These are phyloP conservation scores for Penicillium vulpinum DNA, from an alignment of 2,329 filamentous ascomycete species.

Conservation along the genomic window DNA sequence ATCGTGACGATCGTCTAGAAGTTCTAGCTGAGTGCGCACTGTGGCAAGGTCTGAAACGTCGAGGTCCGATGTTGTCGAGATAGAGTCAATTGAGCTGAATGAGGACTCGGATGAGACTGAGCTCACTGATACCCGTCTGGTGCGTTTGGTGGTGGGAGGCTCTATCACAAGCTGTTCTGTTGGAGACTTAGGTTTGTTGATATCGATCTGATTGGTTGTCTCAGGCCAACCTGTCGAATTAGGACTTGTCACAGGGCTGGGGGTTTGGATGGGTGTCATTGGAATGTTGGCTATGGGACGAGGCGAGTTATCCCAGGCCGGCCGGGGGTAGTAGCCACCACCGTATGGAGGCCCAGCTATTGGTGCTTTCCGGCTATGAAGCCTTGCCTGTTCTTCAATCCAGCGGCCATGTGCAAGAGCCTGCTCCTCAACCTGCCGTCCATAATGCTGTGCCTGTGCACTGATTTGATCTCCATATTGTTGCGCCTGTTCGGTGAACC, in stretches of 20 bases:
- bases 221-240: neutral
- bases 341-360: neutral
- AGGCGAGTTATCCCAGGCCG: constrained; percentile 4
- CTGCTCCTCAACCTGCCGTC: constrained; percentile 41
- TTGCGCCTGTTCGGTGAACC: constrained; percentile 37
- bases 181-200: neutral
- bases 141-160: constrained; percentile 9
- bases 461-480: constrained; percentile 37
- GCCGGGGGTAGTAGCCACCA: neutral
- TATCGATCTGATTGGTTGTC: neutral
- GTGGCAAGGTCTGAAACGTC: constrained; percentile 38
- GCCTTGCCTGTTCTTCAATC: constrained; percentile 40
- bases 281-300: neutral
- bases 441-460: constrained; percentile 38
- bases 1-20: constrained; percentile 37
- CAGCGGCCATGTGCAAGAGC: constrained; percentile 40
- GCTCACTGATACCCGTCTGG: constrained; percentile 31
- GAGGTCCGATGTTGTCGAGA: constrained; percentile 41
- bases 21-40: constrained; percentile 37
- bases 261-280: neutral
- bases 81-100: constrained; percentile 39
- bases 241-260: constrained; percentile 4
- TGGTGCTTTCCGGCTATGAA: constrained; percentile 28
- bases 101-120: constrained; percentile 37
- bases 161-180: neutral